Evolutionary conservation across 345 rosid genomes (phyloP).

Genomic region (Corchorus olitorius): DNA sequence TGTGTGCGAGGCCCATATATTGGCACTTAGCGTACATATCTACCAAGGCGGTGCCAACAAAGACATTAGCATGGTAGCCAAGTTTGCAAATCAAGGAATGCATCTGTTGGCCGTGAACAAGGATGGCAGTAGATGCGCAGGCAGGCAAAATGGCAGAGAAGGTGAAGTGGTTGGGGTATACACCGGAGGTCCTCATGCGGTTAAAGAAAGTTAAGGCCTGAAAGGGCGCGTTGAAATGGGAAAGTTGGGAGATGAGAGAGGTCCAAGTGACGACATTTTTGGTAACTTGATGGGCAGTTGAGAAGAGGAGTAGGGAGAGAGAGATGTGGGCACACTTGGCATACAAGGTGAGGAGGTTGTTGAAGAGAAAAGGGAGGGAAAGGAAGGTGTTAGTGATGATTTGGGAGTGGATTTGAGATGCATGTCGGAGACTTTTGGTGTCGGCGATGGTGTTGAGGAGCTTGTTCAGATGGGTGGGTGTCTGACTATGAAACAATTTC

Average conservation of each 20-base stretch:
- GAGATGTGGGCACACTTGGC: conserved; percentile 31
- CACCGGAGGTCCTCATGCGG: conserved; percentile 39
- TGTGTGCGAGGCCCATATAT: conserved; percentile 29
- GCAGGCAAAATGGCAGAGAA: conserved; percentile 43
- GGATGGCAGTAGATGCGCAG: conserved; percentile 27
- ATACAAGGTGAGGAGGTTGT: conserved; percentile 42
- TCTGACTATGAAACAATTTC: background rate
- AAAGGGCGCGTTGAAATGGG: conserved; percentile 32
- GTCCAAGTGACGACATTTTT: conserved; percentile 44
- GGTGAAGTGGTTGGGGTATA: conserved; percentile 41
- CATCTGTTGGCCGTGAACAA: conserved; percentile 34
- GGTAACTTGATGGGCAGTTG: conserved; percentile 22
- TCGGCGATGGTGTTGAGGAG: conserved; percentile 28
- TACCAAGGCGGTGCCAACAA: conserved; percentile 34
- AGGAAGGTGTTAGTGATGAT: conserved; percentile 31
- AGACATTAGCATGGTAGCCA: conserved; percentile 27
- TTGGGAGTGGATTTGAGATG: conserved; percentile 37
- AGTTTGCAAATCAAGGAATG: conserved; percentile 37
- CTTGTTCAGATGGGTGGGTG: conserved; percentile 29
- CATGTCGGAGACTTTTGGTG: conserved; percentile 33
- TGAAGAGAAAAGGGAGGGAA: conserved; percentile 36
- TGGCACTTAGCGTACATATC: conserved; percentile 41
- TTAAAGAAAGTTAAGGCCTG: conserved; percentile 31
- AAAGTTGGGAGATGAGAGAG: conserved; percentile 35
- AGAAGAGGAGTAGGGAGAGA: conserved; percentile 37